Base-by-base conservation (phyloP, 139 green algal genomes). In the Chlorella sp. region DNA sequence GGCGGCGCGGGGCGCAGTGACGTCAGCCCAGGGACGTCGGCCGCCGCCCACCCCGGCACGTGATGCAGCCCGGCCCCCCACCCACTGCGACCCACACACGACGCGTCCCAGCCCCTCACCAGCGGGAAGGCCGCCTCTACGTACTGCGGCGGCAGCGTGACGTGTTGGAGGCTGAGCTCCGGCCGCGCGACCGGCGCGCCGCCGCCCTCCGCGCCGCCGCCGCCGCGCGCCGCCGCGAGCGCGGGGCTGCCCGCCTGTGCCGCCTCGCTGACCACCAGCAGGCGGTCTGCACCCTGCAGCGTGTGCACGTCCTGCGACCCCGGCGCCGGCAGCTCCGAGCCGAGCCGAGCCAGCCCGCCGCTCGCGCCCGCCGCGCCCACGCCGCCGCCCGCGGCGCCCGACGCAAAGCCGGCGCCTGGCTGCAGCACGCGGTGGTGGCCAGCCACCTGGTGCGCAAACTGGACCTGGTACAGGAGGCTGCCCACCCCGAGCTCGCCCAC, bases 191-290 rank as follows among this genome's bases (percentile, higher is more conserved):
- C 69, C 12, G 55, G 60, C 38, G 40, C 58, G 63, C 40, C 64
- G 33, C 50, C 60, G n/a, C 55, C 59, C 71, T 1, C 56, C 58
- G 55, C 50, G 41, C n/a, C 73, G 5, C 68, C n/a, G 31, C 35
- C 40, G 40, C 48, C 66, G 60, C 66, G 35, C 31, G 7, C 40
- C 29, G 27, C 17, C 7, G 35, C 35, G 31, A 77, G 69, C 48
- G 29, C 76, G 33, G 55, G 79, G 64, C 62, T 86, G 72, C 40
- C 82, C 40, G 51, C 78, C 27, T 86, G 67, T 62, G 76, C 35
- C 4, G 85, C 68, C 71, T 93, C 90, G 0, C 83, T 87, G 31
- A 97, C 86, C 9, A 97, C 60, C 63, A 97, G 82, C 55, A 97
- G 72, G 45, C 93, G 84, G 78, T 97, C 93, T 1, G 90, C 85